These are phyloP conservation scores for Cryptosporidium sp. DNA, from an alignment of 169 alveolate genomes.

Conservation along the genomic window DNA sequence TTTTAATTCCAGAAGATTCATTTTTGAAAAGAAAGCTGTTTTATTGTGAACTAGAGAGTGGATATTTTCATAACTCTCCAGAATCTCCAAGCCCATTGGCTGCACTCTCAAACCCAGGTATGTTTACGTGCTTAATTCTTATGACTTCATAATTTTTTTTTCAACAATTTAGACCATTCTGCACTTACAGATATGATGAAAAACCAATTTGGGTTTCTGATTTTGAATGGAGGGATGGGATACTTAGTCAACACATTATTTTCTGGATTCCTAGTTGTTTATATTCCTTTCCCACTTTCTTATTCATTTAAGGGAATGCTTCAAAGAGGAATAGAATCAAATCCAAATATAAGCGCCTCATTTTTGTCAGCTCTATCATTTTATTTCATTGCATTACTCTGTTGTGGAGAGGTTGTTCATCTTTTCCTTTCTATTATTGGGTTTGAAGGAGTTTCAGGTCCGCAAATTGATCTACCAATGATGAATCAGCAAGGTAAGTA, in stretches of 20 bases:
- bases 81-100: slow-evolving; percentile 65
- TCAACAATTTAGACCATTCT: slow-evolving; percentile 47
- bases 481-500: slow-evolving; percentile 70
- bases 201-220: slow-evolving; percentile 83
- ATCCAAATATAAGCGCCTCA: slow-evolving; percentile 40
- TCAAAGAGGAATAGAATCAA: slow-evolving; percentile 82
- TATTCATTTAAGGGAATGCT: slow-evolving; percentile 84
- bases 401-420: slow-evolving; percentile 26
- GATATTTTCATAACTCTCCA: slow-evolving; percentile 56
- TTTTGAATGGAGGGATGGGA: slow-evolving; percentile 86
- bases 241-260: slow-evolving; percentile 82
- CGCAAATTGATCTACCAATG: slow-evolving; percentile 49
- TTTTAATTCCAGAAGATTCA: slow-evolving; percentile 53
- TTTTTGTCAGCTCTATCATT: slow-evolving; percentile 67
- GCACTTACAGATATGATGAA: slow-evolving; percentile 82
- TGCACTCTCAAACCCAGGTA: slow-evolving; percentile 72
- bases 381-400: slow-evolving; percentile 39
- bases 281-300: slow-evolving; percentile 84
- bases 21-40: slow-evolving; percentile 33
- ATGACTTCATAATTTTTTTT: not conserved
- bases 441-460: not conserved
- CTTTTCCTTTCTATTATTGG: slow-evolving; percentile 12
- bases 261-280: slow-evolving; percentile 86
- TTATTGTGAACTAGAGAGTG: slow-evolving; percentile 7
- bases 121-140: not conserved